Evolutionary conservation across 352 stramenopile species (phyloP), one percentile per base, ranked within the genome.

Genomic region (Pythium insidiosum): DNA sequence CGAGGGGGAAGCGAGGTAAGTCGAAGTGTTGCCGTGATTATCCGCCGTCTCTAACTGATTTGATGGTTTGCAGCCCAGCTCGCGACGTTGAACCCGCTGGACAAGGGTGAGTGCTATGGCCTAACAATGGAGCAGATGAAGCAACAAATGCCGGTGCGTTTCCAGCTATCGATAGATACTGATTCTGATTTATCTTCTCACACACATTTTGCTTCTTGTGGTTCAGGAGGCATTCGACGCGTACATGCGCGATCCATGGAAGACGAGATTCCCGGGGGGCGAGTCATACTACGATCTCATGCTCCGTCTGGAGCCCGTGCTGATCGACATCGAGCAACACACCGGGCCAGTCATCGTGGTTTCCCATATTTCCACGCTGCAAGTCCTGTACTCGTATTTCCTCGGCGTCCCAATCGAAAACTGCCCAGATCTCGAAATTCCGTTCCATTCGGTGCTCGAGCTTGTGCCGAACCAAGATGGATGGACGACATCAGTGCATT

Each of bases 211-310:
- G 22, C 6, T 39, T 19, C 3, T 2, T 16, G 11, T 28, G 21
- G 28, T 22, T 29, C 58, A 84, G 25, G 79, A 91, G 15, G 76
- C 74, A 0, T 85, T 71, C 53, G 56, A 78, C 4, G 63, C 73
- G 9, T 91, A 83, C 58, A 50, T 72, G 43, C 59, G 70, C 16
- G 75, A 91, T 43, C 79, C 75, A 36, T 88, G 72, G 71, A 77
- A 83, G 44, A 88, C 79, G 35, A 75, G 79, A 12, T 91, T 91
- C 44, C 84, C 83, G 0, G 88, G 88, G 13, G 91, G 89, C 43
- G 91, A 97, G 66, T 96, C 84, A 6, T 97, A 97, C 61, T 76
- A 90, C 35, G 91, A 97, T 57, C 81, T 97, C 21, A 97, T 97
- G 68, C 61, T 95, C 50, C 82, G 91, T 15, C 61, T 97, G 19